phyloP scores from a whole-genome alignment of 345 rosid genomes.

The Bruguiera gymnorhiza region DNA sequence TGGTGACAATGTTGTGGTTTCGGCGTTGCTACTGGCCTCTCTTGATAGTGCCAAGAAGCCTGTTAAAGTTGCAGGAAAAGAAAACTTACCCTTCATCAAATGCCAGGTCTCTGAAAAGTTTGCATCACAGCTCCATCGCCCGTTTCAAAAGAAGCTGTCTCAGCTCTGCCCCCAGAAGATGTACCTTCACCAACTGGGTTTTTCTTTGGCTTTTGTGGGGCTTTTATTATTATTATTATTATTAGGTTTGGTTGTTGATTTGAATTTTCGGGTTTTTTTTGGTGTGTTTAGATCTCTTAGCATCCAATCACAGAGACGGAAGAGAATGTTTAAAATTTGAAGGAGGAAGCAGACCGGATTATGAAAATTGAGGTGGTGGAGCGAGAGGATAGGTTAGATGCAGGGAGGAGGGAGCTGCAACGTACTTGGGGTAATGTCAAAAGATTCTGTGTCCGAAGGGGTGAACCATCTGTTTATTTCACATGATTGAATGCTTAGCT shows the following conservation, averaged over 20 bases:
- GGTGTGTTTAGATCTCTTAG: too few relatives aligned
- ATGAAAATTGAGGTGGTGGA: too few relatives aligned
- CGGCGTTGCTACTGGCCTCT: slow-evolving; percentile 46
- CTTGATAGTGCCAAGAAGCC: slow-evolving; percentile 47
- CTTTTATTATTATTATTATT: neutral
- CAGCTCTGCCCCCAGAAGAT: slow-evolving; percentile 89
- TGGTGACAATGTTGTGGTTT: slow-evolving; percentile 32
- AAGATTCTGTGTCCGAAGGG: too few relatives aligned
- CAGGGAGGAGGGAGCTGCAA: neutral
- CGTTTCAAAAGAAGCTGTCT: slow-evolving; percentile 65
- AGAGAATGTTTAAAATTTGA: too few relatives aligned
- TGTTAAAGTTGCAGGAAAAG: slow-evolving; percentile 54
- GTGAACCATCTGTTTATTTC: too few relatives aligned
- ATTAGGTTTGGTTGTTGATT: neutral
- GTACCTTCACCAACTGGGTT: slow-evolving; percentile 16
- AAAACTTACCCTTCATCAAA: slow-evolving; percentile 76
- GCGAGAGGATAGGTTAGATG: too few relatives aligned
- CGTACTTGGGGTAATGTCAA: neutral
- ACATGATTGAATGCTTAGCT: too few relatives aligned
- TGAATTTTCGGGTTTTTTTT: too few relatives aligned
- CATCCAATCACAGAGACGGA: too few relatives aligned
- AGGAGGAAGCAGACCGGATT: too few relatives aligned
- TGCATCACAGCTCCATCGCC: slow-evolving; percentile 51
- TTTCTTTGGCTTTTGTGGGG: neutral
- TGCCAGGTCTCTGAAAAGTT: slow-evolving; percentile 90